Evolutionary conservation across 2,329 filamentous ascomycete genomes (phyloP).

Genomic region (Claviceps africana): DNA sequence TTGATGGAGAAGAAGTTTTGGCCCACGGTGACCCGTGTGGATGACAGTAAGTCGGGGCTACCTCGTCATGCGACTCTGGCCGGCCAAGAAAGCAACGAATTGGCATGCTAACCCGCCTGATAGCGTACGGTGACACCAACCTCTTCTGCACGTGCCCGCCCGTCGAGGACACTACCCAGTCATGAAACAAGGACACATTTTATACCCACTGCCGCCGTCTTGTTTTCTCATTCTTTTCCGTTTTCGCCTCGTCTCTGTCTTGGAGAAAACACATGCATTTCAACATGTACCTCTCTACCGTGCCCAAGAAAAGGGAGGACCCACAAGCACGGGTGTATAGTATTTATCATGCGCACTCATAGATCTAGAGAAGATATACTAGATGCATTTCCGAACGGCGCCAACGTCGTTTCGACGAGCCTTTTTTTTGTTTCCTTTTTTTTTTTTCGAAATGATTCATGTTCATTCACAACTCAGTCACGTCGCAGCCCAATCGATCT

Average conservation of each 20-base stretch:
- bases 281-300: background rate
- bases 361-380: background rate
- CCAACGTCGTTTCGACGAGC: no score
- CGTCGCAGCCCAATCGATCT: no score
- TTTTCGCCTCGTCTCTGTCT: background rate
- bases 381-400: no score
- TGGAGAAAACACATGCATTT: background rate
- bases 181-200: background rate
- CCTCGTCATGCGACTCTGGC: background rate
- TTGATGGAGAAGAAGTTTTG: slow-evolving; percentile 96
- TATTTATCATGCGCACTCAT: slow-evolving; percentile 3
- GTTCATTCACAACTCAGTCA: no score
- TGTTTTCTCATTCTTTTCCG: background rate
- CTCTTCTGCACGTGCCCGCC: slow-evolving; percentile 91
- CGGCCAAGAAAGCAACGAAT: background rate
- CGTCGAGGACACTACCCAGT: slow-evolving; percentile 46
- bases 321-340: background rate
- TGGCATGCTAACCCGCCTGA: slow-evolving; percentile 2
- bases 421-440: no score
- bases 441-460: no score
- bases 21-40: slow-evolving; percentile 73
- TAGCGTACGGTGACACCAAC: slow-evolving; percentile 81
- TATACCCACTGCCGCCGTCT: background rate
- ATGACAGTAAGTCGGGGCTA: slow-evolving; percentile 64
- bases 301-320: background rate